A percentile compares a stretch with the other conserved stretches of the same genome.
phyloP scores from a whole-genome alignment of 345 rosid genomes.

The Eucalyptus pauciflora region DNA sequence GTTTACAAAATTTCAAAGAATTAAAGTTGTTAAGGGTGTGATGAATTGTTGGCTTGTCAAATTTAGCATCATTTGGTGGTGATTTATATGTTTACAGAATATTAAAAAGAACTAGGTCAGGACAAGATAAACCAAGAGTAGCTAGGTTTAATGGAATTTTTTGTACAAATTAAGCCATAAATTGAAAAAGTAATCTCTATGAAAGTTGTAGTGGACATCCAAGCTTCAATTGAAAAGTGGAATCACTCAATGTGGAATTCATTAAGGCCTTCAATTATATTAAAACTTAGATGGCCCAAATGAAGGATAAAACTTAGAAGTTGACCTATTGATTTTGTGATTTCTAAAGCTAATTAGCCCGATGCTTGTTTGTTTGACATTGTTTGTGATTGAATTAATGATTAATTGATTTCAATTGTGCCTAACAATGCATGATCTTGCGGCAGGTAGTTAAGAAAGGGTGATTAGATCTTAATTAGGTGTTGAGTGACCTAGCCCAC shows the following conservation, averaged over 20 bases:
- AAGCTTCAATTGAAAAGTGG: not conserved
- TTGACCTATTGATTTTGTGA: not conserved
- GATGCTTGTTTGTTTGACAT: not conserved
- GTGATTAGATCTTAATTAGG: not conserved
- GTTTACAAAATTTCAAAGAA: not conserved
- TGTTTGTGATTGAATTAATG: not conserved
- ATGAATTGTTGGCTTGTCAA: not conserved
- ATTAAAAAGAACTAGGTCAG: not conserved
- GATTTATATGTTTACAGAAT: too few relatives aligned
- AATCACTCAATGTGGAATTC: not conserved
- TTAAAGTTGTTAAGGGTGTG: too few relatives aligned
- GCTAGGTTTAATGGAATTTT: not conserved
- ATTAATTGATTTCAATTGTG: not conserved
- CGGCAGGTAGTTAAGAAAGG: not conserved
- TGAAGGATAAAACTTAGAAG: not conserved
- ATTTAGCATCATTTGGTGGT: not conserved
- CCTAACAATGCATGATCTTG: not conserved
- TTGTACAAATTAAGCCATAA: not conserved
- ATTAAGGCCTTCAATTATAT: not conserved
- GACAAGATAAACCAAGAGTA: not conserved
- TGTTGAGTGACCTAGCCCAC: not conserved
- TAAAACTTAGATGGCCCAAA: not conserved
- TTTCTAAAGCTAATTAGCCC: not conserved
- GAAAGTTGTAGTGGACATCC: not conserved
- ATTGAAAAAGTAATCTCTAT: not conserved